Percentiles rank a stretch among this genome's conserved stretches.
phyloP scores from a whole-genome alignment of 805 yeast species.

The Monosporozyma aquatica region DNA sequence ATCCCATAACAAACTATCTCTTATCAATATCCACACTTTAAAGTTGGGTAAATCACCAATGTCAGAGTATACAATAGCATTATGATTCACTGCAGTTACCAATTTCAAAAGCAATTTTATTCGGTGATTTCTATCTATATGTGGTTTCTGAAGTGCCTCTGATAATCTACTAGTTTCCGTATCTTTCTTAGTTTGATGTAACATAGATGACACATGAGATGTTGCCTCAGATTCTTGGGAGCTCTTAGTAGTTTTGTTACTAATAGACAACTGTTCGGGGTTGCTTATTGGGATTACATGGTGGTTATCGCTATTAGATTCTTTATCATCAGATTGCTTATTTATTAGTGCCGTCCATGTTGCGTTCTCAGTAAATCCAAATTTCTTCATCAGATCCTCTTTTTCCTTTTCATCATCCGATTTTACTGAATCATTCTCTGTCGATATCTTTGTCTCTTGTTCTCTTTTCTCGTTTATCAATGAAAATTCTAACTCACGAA shows the following conservation, averaged over 20 bases:
- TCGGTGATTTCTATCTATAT: slow-evolving; percentile 9
- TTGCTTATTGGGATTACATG: no score
- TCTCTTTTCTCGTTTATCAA: slow-evolving; percentile 16
- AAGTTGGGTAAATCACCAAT: slow-evolving; percentile 26
- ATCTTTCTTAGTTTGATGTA: neutral
- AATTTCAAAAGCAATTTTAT: slow-evolving; percentile 21
- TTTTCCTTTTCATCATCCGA: slow-evolving; percentile 11
- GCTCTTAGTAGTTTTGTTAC: neutral
- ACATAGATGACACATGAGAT: neutral
- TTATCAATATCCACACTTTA: slow-evolving; percentile 27
- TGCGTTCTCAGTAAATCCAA: slow-evolving; percentile 26
- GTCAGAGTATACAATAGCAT: slow-evolving; percentile 25
- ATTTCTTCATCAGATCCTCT: slow-evolving; percentile 22
- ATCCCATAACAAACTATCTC: slow-evolving; percentile 29
- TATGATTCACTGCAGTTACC: slow-evolving; percentile 25
- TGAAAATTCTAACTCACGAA: slow-evolving; percentile 28
- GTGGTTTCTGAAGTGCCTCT: slow-evolving; percentile 5
- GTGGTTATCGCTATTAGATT: slow-evolving; percentile 1
- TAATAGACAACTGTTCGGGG: neutral
- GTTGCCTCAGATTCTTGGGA: neutral
- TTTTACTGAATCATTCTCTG: slow-evolving; percentile 15
- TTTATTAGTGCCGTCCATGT: slow-evolving; percentile 28
- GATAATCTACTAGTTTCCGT: slow-evolving; percentile 7
- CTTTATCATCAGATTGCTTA: slow-evolving; percentile 9
- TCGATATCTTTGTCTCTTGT: slow-evolving; percentile 1